Percentiles rank a stretch among this genome's conserved stretches.
Conservation (phyloP, 2,329 filamentous ascomycete genomes). For the Neofusicoccum sp. region DNA sequence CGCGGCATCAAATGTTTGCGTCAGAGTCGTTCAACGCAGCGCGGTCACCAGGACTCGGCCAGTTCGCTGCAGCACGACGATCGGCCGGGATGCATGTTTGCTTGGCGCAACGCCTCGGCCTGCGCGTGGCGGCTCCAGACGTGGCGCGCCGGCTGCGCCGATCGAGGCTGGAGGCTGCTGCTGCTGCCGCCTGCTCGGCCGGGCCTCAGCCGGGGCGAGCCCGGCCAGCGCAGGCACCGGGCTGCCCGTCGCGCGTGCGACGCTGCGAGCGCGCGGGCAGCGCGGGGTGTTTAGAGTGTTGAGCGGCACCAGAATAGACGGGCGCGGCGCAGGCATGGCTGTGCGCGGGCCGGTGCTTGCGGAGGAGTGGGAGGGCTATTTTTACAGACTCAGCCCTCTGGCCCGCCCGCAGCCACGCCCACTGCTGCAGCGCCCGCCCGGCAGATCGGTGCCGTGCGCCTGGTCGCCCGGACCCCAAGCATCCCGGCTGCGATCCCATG, state of each 20-base stretch:
- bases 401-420: background rate
- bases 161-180: background rate
- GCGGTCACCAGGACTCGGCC: background rate
- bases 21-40: background rate
- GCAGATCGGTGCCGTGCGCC: slow-evolving; percentile 11
- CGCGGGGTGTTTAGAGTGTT: background rate
- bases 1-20: no score
- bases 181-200: background rate
- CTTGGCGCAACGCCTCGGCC: no score
- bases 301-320: background rate
- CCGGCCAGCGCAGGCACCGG: no score
- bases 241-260: no score
- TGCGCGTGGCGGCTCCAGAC: background rate
- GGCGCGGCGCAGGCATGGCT: background rate
- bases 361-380: background rate
- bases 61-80: background rate
- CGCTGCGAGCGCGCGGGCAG: no score
- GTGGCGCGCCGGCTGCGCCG: background rate
- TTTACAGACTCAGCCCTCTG: slow-evolving; percentile 8
- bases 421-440: background rate
- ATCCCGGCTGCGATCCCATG: background rate
- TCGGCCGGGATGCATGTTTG: background rate
- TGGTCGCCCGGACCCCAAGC: slow-evolving; percentile 5
- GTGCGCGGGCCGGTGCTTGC: background rate
- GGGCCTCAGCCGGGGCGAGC: background rate